Base-by-base conservation (phyloP, 2,329 filamentous ascomycete species). In the Pseudopithomyces chartarum region DNA sequence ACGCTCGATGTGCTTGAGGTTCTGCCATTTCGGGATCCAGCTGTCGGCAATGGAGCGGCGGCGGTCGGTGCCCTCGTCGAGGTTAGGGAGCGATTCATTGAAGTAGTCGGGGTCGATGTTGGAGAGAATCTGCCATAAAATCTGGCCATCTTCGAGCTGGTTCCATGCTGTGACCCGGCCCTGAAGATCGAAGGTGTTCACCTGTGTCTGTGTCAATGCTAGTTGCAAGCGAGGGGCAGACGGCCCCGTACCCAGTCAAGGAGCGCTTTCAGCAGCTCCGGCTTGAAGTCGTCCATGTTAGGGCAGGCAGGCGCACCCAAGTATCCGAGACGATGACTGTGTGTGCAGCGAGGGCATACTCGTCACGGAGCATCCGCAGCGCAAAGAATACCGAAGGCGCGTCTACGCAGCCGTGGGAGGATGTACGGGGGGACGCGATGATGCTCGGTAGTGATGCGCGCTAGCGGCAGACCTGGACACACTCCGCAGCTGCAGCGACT, bases 1-100 rank as follows among this genome's bases (percentile, higher is more conserved):
- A 39, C 79, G 78, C 64, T 82, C 79, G 60, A 82, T 76, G 59
- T 81, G 77, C 67, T 82, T 82, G 56, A 82, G 66, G 61, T 82
- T 82, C 74, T 82, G 80, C 80, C 80, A 82, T 75, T 78, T 74
- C 45, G 79, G 76, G 48, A 81, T 82, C 80, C 80, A 83, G 59
- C 80, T 79, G 61, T 79, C 77, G 6, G 58, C 49, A 7, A 57
- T 51, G 29, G 71, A 70, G n/a, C 74, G 67, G 45, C 74, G 75
- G 47, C 77, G 73, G 56, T 78, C 71, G 48, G 67, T 63, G 17
- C 71, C 70, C 56, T 82, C 80, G 61, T 74, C 71, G 59, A 73
- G 70, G 52, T 74, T 74, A 19, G 81, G 81, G 11, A 83, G 77
- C n/a, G 68, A 69, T 51, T 78, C 78, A 50, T 74, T 70, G 67